A percentile compares a stretch with the other conserved stretches of the same genome.
Evolutionary conservation across 257 asterid genomes (phyloP).

Genomic region (Nicotiana sylvestris): DNA sequence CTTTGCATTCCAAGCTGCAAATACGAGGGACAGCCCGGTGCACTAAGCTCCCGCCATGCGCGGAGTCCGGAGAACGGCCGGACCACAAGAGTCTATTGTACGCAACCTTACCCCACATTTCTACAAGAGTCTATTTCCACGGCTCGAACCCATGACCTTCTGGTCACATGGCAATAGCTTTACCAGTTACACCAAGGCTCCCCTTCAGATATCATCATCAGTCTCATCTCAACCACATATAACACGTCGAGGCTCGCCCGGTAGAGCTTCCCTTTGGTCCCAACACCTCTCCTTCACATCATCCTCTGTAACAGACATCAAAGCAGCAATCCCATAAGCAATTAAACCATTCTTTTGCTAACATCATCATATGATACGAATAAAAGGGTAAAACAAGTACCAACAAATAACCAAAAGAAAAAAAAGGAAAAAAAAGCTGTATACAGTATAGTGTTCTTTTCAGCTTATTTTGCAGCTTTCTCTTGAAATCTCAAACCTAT

Average conservation of each 20-base stretch:
- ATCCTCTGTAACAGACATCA: slow-evolving; percentile 32
- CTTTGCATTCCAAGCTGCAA: slow-evolving; percentile 85
- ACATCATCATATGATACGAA: neutral
- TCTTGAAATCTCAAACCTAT: neutral
- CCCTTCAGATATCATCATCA: slow-evolving; percentile 78
- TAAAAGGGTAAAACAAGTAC: neutral
- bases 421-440: no score
- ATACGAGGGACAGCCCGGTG: slow-evolving; percentile 22
- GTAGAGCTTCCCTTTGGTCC: slow-evolving; percentile 85
- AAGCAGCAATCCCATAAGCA: neutral
- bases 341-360: neutral
- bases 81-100: no score
- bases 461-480: neutral
- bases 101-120: no score
- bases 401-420: no score
- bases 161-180: no score
- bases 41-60: no score
- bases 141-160: no score
- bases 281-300: slow-evolving; percentile 64
- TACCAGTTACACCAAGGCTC: slow-evolving; percentile 34
- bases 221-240: slow-evolving; percentile 89
- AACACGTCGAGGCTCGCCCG: slow-evolving; percentile 69
- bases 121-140: no score
- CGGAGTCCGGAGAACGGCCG: no score
- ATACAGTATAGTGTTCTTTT: neutral